Evolutionary conservation across 257 asterid species (phyloP), one percentile per base, ranked within the genome.

Genomic region (Solanum bulbocastanum): DNA sequence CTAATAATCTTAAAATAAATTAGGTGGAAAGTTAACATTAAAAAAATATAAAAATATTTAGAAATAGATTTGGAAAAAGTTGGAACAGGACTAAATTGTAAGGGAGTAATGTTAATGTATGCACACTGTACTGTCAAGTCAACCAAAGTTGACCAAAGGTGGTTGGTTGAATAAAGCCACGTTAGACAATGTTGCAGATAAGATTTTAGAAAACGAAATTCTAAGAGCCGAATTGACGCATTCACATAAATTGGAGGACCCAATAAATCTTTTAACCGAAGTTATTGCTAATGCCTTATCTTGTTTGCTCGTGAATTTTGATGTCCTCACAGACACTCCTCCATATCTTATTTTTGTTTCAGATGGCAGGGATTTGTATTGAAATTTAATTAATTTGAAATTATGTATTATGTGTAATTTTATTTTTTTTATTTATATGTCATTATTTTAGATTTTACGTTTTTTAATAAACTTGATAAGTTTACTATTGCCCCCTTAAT

Each of bases 371-470:
- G 1, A n/a, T 62, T 62, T 10, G 5, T n/a, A 4, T 62, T 60
- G 2, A 0, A 4, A 4, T 10, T 23, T 1, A 5, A 62, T 62
- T 62, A 10, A n/a, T 23, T 62, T 62, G 0, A 23, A 23, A 22
- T n/a, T 5, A 11, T 1, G 0, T 0, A 2, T 62, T 23, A 2
- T 5, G n/a, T 2, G 1, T 44, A 42, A 0, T 12, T 4, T 12
- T 0, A 11, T 44, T 0, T 0, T 11, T 44, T 44, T 0, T 44
- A 44, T 40, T 40, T 40, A 39, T 8, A 8, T 39, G 42, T 39
- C 10, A 39, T 8, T 8, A 39, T 39, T 39, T 39, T 39, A 39
- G 42, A 39, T 39, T 39, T 39, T 8, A 39, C 42, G 9, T 8
- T 39, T 2, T 10, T 39, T 39, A 8, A 39, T 7, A 39, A 39